Evolutionary conservation across 2,329 filamentous ascomycete species (phyloP), one percentile per base, ranked within the genome.

Genomic region (Zymoseptoria crescenta): DNA sequence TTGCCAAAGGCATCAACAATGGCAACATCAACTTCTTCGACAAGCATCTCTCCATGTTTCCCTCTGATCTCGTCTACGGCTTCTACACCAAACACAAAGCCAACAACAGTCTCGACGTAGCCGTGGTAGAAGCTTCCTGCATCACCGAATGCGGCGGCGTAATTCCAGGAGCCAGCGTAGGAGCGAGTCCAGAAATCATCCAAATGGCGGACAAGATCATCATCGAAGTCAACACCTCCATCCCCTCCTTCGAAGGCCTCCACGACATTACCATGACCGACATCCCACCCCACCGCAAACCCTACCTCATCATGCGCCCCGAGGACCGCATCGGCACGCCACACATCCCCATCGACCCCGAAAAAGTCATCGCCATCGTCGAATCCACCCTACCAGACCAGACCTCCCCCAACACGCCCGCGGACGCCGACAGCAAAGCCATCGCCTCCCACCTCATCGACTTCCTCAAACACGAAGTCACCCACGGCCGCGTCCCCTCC

Each of bases 191-290:
- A 4, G 91, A 96, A 74, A 81, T 96, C 56, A 81, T 96, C 54
- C 90, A 96, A 76, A 90, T 95, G 84, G 89, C 91, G 55, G 89
- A 96, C 73, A 96, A 96, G 82, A 84, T 96, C 75, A 91, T 96
- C 70, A 89, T 96, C 70, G 91, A 96, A 77, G 88, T 96, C 76
- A 96, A 96, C 79, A 96, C 91, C 0, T 80, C 90, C 1, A 83
- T 89, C 55, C 91, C 91, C 4, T 90, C 85, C 50, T 92, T 96
- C 70, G 87, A 94, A 73, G 91, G 90, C 56, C 82, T 96, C 19
- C 91, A 96, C 79, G 91, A 96, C 70, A 95, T 96, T 72, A 91
- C 88, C 62, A 87, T 92, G 82, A 90, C 87, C n/a, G 88, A 94
- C 66, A 78, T 92, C 9, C 91, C 91, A 19, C 91, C 91, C 1